Percentiles rank a stretch among this genome's conserved stretches.
phyloP scores from a whole-genome alignment of 2,329 filamentous ascomycete species.

The Rhinocladiella mackenziei region DNA sequence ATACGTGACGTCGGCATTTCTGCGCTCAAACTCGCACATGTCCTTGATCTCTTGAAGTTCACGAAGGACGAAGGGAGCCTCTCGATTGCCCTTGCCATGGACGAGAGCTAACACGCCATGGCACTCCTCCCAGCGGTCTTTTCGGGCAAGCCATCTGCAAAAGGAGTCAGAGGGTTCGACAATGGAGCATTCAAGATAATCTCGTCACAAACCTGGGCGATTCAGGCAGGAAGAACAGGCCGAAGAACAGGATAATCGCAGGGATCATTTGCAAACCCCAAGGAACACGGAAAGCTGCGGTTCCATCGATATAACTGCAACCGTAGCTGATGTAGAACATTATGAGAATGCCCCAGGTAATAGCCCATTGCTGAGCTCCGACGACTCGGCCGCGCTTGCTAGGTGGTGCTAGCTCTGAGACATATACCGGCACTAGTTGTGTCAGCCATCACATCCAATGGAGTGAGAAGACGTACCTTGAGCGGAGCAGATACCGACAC shows the following conservation, averaged over 20 bases:
- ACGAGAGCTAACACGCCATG: constrained; percentile 51
- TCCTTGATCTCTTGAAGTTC: constrained; percentile 71
- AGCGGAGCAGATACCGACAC: constrained; percentile 69
- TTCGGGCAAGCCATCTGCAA: constrained; percentile 60
- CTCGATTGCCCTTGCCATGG: constrained; percentile 62
- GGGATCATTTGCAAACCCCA: constrained; percentile 64
- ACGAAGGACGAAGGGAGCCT: constrained; percentile 60
- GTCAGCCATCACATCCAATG: constrained; percentile 55
- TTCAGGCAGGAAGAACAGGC: constrained; percentile 59
- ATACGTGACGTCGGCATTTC: constrained; percentile 66
- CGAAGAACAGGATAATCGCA: constrained; percentile 54
- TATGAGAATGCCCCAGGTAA: constrained; percentile 65
- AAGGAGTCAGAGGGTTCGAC: constrained; percentile 37
- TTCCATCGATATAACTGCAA: constrained; percentile 56
- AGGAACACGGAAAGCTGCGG: constrained; percentile 59
- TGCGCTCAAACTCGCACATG: constrained; percentile 68
- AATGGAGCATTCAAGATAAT: not conserved
- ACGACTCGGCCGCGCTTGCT: constrained; percentile 59
- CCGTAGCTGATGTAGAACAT: constrained; percentile 57
- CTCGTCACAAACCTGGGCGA: constrained; percentile 58
- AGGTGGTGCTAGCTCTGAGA: constrained; percentile 61
- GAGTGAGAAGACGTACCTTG: constrained; percentile 53
- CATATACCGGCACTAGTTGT: constrained; percentile 59
- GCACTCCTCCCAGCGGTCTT: constrained; percentile 56
- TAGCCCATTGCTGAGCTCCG: constrained; percentile 69